Evolutionary conservation across 805 yeast genomes (phyloP), one percentile per base, ranked within the genome.

Genomic region (Tetrapisispora arboricola): DNA sequence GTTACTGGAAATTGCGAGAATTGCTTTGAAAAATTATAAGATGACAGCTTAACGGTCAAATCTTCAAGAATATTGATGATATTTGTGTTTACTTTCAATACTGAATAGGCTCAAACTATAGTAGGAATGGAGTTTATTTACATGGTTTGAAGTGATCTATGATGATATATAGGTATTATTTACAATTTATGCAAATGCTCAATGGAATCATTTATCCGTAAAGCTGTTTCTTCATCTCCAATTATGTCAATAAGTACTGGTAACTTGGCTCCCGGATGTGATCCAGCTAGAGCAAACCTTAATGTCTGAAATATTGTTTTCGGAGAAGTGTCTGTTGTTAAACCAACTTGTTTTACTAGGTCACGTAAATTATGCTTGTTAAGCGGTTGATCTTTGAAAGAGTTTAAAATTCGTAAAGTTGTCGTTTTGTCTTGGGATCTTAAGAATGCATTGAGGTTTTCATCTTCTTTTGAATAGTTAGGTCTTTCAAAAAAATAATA

Each of bases 201-300:
- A n/a, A n/a, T n/a, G n/a, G n/a, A n/a, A n/a, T n/a, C n/a, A n/a
- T n/a, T n/a, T n/a, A 65, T 34, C 44, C 72, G 60, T 25, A 21
- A 21, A 2, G 45, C 35, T 2, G 60, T 44, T 37, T 62, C 64
- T 20, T 67, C 68, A 1, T 49, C 34, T 0, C 87, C 90, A 15
- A 86, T 50, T 8, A 82, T 54, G 0, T 68, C 68, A 16, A 80
- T 54, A 25, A 84, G 61, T 5, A 67, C 63, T 0, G 81, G 82
- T 4, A 87, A 64, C 15, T 77, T 75, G 22, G 80, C 64, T 0
- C 96, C 95, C 0, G 94, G 70, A 4, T 67, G 66, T 7, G 78
- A 74, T 0, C 84, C 94, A 12, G 84, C 70, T 19, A 86, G 55
- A 0, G 88, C 88, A 48, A 68, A 78, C 42, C 96, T 66, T 12